Base-by-base conservation (phyloP, 805 yeast genomes). In the Candida silvatica region DNA sequence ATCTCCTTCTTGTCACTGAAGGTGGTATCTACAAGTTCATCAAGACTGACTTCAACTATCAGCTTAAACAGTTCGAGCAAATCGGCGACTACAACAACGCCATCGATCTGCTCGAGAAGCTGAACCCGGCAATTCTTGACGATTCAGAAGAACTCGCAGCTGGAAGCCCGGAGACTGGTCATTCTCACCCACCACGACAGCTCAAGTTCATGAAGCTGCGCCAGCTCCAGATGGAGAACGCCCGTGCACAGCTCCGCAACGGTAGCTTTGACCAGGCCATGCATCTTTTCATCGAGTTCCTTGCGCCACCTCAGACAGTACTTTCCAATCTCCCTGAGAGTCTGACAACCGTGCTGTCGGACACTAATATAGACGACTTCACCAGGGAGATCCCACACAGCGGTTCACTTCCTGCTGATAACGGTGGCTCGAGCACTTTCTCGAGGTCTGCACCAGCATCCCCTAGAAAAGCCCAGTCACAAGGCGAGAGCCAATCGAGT, bases 291-390 rank as follows among this genome's bases (percentile, higher is more conserved):
- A 66, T 66, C 4, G 69, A 69, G 18, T 74, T 62, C 35, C 57
- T 77, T 48, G 82, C 85, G 0, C 70, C 80, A 1, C 86, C 86
- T 0, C 63, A 68, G 25, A 47, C 58, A 4, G 71, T 79, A 0
- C 56, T 78, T 2, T 42, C 52, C 3, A 51, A 71, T 19, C 65
- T 69, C 35, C 81, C 84, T 2, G 22, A 27, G 3, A 20, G 35
- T 2, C 19, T 57, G 6, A 42, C 36, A n/a, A 4, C 6, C 4
- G 3, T 24, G 2, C 26, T 45, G n/a, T 18, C 31, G 20, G 23
- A 17, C 5, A 18, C 20, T 29, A 15, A 17, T 5, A 19, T 17
- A 24, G 24, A 32, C 17, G n/a, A 26, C 16, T 14, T 7, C 7
- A 11, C 29, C 11, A 7, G 14, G 16, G n/a, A 6, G 7, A n/a